Evolutionary conservation across 2,329 filamentous ascomycete genomes (phyloP).

Genomic region (Cercospora sp.): DNA sequence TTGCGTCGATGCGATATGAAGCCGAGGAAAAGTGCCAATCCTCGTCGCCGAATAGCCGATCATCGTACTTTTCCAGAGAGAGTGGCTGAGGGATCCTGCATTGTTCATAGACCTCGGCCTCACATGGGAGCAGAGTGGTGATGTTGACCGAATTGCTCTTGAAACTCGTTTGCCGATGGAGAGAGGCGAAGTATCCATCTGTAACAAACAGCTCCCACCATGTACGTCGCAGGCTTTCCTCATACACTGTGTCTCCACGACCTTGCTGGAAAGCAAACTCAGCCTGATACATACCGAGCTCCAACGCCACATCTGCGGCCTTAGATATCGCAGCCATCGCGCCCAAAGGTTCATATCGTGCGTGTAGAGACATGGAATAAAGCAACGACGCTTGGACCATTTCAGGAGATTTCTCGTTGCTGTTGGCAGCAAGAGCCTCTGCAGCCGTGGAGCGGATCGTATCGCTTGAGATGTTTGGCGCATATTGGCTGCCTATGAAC

Average conservation of each 20-base stretch:
- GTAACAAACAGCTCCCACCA: conserved; percentile 89
- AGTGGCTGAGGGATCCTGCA: conserved; percentile 53
- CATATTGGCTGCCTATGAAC: conserved; percentile 59
- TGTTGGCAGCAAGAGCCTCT: conserved; percentile 52
- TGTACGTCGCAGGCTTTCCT: conserved; percentile 82
- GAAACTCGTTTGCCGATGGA: conserved; percentile 72
- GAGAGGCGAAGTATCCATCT: conserved; percentile 80
- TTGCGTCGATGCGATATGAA: conserved; percentile 78
- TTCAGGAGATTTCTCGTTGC: conserved; percentile 44
- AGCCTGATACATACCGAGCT: conserved; percentile 72
- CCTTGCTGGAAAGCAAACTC: conserved; percentile 67
- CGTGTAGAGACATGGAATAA: conserved; percentile 75
- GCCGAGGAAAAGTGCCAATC: conserved; percentile 77
- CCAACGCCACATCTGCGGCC: conserved; percentile 70
- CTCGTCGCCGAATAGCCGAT: conserved; percentile 71
- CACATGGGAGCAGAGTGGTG: conserved; percentile 75
- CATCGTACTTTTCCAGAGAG: conserved; percentile 74
- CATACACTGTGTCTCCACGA: conserved; percentile 64
- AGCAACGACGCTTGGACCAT: conserved; percentile 76
- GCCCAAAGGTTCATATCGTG: conserved; percentile 68
- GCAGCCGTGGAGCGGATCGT: conserved; percentile 48
- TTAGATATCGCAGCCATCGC: conserved; percentile 67
- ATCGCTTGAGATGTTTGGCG: conserved; percentile 38
- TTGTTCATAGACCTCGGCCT: conserved; percentile 69
- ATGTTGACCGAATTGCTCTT: conserved; percentile 65